Conservation (phyloP, 1,284 basidiomycete species). For the Trametes versicolor region DNA sequence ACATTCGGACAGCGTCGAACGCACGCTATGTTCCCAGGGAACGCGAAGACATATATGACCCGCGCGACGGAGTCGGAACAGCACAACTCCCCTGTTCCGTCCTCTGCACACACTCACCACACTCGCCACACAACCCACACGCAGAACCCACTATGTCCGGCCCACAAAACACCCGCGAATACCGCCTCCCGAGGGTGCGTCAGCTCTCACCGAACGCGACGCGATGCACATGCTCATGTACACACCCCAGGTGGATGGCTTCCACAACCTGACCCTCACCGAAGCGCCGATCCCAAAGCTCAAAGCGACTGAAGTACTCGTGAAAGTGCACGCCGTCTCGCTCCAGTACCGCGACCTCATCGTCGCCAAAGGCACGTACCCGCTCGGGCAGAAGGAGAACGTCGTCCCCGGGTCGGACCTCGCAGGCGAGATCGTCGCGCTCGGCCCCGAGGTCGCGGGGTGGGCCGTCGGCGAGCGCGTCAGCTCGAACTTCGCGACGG, state of each 20-base stretch:
- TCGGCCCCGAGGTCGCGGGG: constrained; percentile 61
- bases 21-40: too few relatives aligned
- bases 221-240: background rate
- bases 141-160: background rate
- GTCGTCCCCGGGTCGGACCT: constrained; percentile 68
- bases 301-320: constrained; percentile 53
- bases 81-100: too few relatives aligned
- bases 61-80: too few relatives aligned
- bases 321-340: constrained; percentile 62
- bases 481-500: constrained; percentile 38
- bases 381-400: constrained; percentile 42
- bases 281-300: constrained; percentile 47
- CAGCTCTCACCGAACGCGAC: too few relatives aligned
- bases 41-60: too few relatives aligned
- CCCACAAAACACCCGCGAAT: constrained; percentile 8
- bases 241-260: constrained; percentile 38
- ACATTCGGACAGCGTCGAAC: background rate
- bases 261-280: constrained; percentile 46
- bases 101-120: background rate
- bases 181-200: constrained; percentile 39
- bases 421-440: constrained; percentile 66
- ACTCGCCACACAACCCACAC: background rate
- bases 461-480: constrained; percentile 63
- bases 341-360: constrained; percentile 58
- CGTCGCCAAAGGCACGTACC: constrained; percentile 49